Evolutionary conservation across 208 protist species (phyloP).

Genomic region (Sergeia podlipaevii): DNA sequence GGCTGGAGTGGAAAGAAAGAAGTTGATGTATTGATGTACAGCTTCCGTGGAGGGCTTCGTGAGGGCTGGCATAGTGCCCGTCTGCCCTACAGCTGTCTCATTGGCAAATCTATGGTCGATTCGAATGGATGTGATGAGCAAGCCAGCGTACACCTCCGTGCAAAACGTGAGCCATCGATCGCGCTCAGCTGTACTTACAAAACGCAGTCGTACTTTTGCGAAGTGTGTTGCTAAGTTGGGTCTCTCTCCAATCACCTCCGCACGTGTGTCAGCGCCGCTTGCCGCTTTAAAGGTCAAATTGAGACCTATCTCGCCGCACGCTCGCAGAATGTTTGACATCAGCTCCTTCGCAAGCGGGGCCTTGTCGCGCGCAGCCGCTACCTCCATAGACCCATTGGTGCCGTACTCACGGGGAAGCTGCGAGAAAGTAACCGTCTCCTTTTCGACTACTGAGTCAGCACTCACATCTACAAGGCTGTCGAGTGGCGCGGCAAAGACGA

Average conservation of each 20-base stretch:
- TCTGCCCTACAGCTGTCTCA: slow-evolving; percentile 3
- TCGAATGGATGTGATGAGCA: slow-evolving; percentile 54
- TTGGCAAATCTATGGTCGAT: slow-evolving; percentile 10
- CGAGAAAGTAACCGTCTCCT: slow-evolving; percentile 40
- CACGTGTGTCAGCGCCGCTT: neutral
- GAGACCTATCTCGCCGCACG: slow-evolving; percentile 47
- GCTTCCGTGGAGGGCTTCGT: slow-evolving; percentile 20
- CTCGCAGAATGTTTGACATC: slow-evolving; percentile 32
- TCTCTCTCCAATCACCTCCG: neutral
- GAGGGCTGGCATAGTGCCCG: neutral
- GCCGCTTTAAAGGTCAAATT: slow-evolving; percentile 35
- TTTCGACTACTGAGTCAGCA: slow-evolving; percentile 38
- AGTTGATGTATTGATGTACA: slow-evolving; percentile 45
- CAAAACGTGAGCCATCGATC: slow-evolving; percentile 43
- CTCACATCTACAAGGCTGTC: slow-evolving; percentile 38
- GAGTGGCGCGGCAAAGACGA: slow-evolving; percentile 23
- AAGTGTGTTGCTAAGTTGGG: slow-evolving; percentile 11
- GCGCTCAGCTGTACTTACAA: slow-evolving; percentile 36
- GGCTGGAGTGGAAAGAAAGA: slow-evolving; percentile 37
- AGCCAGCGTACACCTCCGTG: slow-evolving; percentile 31
- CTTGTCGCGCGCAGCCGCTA: neutral
- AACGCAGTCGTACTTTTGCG: slow-evolving; percentile 36
- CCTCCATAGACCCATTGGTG: neutral
- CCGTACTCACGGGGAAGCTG: slow-evolving; percentile 18
- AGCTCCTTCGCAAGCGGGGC: slow-evolving; percentile 21